A percentile compares a stretch with the other conserved stretches of the same genome.
Conservation (phyloP, 192 early-diverging fungal species). For the Jimgerdemannia lactiflua region DNA sequence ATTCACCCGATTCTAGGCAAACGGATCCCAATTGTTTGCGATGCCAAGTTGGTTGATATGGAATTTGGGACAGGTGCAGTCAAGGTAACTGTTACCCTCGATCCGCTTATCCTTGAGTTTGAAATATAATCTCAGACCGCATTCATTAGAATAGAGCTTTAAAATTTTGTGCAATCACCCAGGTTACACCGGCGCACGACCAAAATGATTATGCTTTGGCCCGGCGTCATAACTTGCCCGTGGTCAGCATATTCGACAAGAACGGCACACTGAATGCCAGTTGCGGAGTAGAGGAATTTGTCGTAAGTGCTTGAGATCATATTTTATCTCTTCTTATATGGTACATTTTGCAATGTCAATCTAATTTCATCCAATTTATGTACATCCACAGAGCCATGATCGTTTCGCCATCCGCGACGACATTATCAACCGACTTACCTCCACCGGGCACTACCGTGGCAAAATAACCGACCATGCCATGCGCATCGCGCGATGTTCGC, state of each 20-base stretch:
- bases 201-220: slow-evolving; percentile 88
- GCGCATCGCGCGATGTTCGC: slow-evolving; percentile 64
- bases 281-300: slow-evolving; percentile 55
- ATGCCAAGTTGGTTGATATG: slow-evolving; percentile 82
- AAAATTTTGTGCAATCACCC: slow-evolving; percentile 14
- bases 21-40: slow-evolving; percentile 80
- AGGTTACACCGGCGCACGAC: slow-evolving; percentile 96
- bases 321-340: background rate
- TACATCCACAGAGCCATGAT: slow-evolving; percentile 58
- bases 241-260: slow-evolving; percentile 84
- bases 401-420: slow-evolving; percentile 81
- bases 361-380: background rate
- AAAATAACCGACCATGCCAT: slow-evolving; percentile 79
- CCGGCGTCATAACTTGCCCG: slow-evolving; percentile 74
- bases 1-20: slow-evolving; percentile 81
- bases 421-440: slow-evolving; percentile 63
- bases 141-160: background rate
- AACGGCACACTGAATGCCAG: slow-evolving; percentile 79
- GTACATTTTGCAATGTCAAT: background rate
- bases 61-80: slow-evolving; percentile 95
- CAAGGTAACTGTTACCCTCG: slow-evolving; percentile 55
- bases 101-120: background rate
- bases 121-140: too few relatives aligned
- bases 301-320: slow-evolving; percentile 24
- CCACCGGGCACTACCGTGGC: slow-evolving; percentile 67